Percentiles rank a stretch among this genome's conserved stretches.
Evolutionary conservation across 1,139 yeast genomes (phyloP).

Genomic region (Scheffersomyces cryptocercus): DNA sequence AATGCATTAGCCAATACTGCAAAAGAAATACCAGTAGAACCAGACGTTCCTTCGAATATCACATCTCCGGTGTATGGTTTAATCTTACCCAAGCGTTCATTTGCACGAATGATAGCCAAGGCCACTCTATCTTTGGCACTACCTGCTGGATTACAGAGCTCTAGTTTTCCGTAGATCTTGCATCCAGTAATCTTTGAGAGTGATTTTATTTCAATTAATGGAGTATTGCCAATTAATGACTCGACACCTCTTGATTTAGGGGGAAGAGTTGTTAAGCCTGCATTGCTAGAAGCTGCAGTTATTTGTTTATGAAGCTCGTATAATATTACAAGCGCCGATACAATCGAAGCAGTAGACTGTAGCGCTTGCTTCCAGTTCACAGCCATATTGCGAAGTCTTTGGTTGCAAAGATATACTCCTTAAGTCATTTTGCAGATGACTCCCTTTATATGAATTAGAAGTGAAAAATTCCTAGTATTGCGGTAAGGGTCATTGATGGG

Average conservation of each 20-base stretch:
- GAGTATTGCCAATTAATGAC: constrained; percentile 84
- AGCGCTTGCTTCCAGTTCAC: constrained; percentile 7
- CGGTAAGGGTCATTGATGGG: too few species aligned
- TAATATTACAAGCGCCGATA: constrained; percentile 8
- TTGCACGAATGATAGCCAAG: constrained; percentile 70
- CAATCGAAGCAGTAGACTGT: constrained; percentile 9
- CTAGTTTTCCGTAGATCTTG: constrained; percentile 83
- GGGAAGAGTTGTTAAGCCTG: constrained; percentile 15
- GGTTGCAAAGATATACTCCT: too few species aligned
- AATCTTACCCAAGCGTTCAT: constrained; percentile 61
- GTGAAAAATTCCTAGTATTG: too few species aligned
- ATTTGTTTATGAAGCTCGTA: constrained; percentile 7
- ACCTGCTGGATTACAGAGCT: constrained; percentile 88
- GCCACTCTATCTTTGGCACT: constrained; percentile 96
- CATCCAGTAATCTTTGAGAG: constrained; percentile 78
- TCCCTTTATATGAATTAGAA: too few species aligned
- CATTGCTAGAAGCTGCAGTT: not conserved
- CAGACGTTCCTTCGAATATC: constrained; percentile 92
- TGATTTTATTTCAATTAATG: constrained; percentile 74
- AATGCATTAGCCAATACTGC: constrained; percentile 85
- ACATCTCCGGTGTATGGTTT: constrained; percentile 59
- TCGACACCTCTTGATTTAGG: constrained; percentile 43
- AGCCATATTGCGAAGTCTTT: not conserved
- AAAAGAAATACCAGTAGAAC: constrained; percentile 92
- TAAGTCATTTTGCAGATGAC: too few species aligned